These are phyloP conservation scores for Oryza officinalis DNA, from an alignment of 176 grass and related monocot species.

Conservation along the genomic window DNA sequence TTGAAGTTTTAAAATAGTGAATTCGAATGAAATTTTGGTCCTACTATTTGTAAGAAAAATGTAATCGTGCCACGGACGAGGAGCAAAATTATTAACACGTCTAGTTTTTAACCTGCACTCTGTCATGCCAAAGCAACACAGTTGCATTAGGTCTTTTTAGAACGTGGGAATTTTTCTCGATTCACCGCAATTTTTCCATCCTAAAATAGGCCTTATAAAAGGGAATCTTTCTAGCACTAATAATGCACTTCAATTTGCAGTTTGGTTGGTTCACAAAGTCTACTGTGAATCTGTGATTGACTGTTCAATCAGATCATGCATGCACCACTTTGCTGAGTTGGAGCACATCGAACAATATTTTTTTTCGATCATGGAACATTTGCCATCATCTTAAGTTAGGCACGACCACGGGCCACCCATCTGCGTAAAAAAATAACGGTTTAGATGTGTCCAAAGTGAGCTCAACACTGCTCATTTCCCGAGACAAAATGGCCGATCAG, in stretches of 20 bases:
- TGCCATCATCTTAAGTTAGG: conserved; percentile 6
- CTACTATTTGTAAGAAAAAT: too few relatives aligned
- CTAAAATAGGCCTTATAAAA: not conserved
- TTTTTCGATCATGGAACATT: not conserved
- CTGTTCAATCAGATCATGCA: not conserved
- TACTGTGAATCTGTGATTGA: not conserved
- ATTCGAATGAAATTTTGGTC: too few relatives aligned
- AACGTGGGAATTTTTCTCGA: too few relatives aligned
- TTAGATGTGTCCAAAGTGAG: not conserved
- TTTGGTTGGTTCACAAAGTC: not conserved
- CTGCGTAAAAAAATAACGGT: not conserved
- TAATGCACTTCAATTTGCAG: not conserved
- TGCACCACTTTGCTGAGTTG: not conserved
- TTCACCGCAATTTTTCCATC: not conserved
- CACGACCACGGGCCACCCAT: not conserved
- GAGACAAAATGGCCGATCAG: not conserved
- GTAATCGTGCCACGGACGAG: too few relatives aligned
- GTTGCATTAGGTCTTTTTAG: too few relatives aligned
- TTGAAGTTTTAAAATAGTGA: too few relatives aligned
- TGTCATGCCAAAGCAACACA: too few relatives aligned
- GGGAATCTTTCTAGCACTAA: not conserved
- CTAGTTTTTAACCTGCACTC: too few relatives aligned
- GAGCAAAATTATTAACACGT: too few relatives aligned
- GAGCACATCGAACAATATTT: not conserved
- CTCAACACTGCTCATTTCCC: not conserved